These are phyloP conservation scores for Boletus sp. DNA, from an alignment of 768 basidiomycete genomes.

Conservation along the genomic window DNA sequence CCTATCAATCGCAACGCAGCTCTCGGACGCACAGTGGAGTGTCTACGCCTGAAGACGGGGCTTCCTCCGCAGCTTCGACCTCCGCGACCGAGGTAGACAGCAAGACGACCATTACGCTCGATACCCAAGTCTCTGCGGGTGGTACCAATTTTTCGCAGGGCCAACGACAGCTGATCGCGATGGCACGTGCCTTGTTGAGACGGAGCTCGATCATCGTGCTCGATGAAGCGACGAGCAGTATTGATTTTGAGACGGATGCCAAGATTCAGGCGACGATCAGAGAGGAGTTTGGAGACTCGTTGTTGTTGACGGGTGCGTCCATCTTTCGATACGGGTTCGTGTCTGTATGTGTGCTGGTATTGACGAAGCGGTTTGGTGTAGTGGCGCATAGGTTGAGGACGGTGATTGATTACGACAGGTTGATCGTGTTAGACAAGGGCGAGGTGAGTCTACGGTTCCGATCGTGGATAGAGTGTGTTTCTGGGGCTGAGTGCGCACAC, in stretches of 20 bases:
- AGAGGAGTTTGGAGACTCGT: conserved; percentile 73
- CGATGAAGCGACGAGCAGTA: conserved; percentile 83
- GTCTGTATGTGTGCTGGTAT: neutral
- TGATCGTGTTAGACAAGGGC: conserved; percentile 68
- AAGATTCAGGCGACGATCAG: conserved; percentile 89
- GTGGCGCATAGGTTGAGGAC: conserved; percentile 74
- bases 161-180: conserved; percentile 82
- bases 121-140: conserved; percentile 79
- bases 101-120: conserved; percentile 59
- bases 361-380: conserved; percentile 9
- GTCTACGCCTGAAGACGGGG: conserved; percentile 42
- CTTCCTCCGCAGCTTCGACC: conserved; percentile 41
- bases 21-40: conserved; percentile 48
- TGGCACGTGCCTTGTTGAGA: conserved; percentile 77
- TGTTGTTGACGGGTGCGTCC: conserved; percentile 65
- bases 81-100: conserved; percentile 51
- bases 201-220: conserved; percentile 71
- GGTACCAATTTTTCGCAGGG: conserved; percentile 93
- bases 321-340: too few relatives aligned
- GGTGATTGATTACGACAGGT: conserved; percentile 75
- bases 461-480: neutral
- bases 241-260: conserved; percentile 83
- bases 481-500: neutral
- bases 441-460: conserved; percentile 17
- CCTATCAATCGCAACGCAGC: conserved; percentile 44